Evolutionary conservation across 495 filamentous ascomycete species (phyloP).

Genomic region (Darksidea phi): DNA sequence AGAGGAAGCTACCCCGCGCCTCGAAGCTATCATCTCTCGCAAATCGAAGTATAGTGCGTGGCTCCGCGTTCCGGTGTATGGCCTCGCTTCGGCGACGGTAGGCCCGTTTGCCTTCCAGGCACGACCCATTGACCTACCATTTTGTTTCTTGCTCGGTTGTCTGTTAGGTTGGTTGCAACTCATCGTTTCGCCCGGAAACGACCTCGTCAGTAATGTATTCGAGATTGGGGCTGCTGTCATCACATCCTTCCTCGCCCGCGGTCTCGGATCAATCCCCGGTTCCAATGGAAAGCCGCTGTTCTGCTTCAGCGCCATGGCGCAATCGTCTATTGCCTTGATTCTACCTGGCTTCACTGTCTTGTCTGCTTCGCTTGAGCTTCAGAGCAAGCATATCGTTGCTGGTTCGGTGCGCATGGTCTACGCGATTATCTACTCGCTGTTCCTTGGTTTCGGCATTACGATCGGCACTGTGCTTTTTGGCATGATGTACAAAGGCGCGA

Average conservation of each 20-base stretch:
- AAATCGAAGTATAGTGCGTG: constrained; percentile 65
- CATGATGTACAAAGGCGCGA: constrained; percentile 71
- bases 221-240: constrained; percentile 84
- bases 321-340: constrained; percentile 88
- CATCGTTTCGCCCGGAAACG: constrained; percentile 72
- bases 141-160: constrained; percentile 81
- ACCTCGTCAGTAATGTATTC: constrained; percentile 84
- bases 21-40: constrained; percentile 64
- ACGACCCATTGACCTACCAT: constrained; percentile 80
- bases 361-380: constrained; percentile 81
- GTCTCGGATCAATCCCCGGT: constrained; percentile 71
- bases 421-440: constrained; percentile 90
- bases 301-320: constrained; percentile 90
- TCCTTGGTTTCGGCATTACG: constrained; percentile 96
- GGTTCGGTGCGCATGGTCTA: constrained; percentile 95
- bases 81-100: constrained; percentile 72
- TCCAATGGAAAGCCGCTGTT: constrained; percentile 63
- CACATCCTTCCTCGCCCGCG: constrained; percentile 85
- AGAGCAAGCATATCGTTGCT: constrained; percentile 80
- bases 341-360: constrained; percentile 85
- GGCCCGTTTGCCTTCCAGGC: constrained; percentile 91
- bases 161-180: constrained; percentile 81
- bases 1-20: constrained; percentile 71
- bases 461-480: constrained; percentile 91
- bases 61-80: constrained; percentile 78